Evolutionary conservation across 192 early-diverging fungal genomes (phyloP).

Genomic region (Allomyces arbusculus): DNA sequence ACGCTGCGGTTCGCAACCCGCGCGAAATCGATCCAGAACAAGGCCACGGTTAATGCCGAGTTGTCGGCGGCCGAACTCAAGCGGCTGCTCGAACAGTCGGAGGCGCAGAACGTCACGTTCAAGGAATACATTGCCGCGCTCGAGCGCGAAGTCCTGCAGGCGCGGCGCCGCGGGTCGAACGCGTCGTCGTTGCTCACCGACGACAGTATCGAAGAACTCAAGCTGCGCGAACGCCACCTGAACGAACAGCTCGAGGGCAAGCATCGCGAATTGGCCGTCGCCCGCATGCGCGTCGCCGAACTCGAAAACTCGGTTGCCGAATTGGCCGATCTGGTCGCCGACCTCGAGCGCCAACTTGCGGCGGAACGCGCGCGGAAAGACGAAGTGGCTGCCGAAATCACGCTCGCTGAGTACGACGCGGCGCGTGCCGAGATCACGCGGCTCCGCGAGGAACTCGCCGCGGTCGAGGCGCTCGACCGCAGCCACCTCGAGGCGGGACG

Average conservation of each 20-base stretch:
- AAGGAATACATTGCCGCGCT: constrained; percentile 65
- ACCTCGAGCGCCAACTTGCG: too few species aligned
- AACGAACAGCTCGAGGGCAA: constrained; percentile 2
- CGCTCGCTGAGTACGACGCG: constrained; percentile 54
- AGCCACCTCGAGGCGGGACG: constrained; percentile 47
- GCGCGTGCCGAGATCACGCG: constrained; percentile 85
- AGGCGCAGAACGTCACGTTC: constrained; percentile 55
- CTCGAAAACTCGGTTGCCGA: constrained; percentile 11
- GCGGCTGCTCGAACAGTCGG: constrained; percentile 71
- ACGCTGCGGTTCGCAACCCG: constrained; percentile 93
- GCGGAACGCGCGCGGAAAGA: too few species aligned
- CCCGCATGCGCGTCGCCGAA: constrained; percentile 7
- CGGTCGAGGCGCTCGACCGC: constrained; percentile 82
- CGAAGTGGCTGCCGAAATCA: constrained; percentile 1
- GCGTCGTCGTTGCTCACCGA: constrained; percentile 32
- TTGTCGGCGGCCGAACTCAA: constrained; percentile 88
- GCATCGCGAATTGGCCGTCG: constrained; percentile 1
- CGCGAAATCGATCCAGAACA: constrained; percentile 99
- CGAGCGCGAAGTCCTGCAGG: constrained; percentile 71
- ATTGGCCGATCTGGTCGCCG: constrained; percentile 1
- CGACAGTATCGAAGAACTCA: constrained; percentile 26
- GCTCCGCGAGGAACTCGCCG: constrained; percentile 85
- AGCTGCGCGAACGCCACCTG: constrained; percentile 4
- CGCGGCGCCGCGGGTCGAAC: constrained; percentile 44
- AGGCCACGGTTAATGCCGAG: constrained; percentile 97